phyloP scores from a whole-genome alignment of 1,284 basidiomycete species.

The Rhodotorula sp. region DNA sequence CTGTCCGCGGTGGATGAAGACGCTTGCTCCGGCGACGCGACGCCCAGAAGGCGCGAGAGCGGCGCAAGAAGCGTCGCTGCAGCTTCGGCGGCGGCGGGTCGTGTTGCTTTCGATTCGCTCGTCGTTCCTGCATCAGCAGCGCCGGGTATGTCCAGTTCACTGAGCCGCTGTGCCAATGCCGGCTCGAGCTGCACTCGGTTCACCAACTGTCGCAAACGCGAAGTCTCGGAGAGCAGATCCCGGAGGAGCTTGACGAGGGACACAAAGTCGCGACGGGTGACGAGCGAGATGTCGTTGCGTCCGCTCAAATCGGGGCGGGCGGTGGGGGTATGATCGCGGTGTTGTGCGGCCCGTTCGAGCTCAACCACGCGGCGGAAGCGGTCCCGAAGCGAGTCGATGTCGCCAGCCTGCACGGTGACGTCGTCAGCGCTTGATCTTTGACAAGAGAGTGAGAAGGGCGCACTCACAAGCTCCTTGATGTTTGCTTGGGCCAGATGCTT shows the following conservation, averaged over 20 bases:
- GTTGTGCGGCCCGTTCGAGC: slow-evolving; percentile 54
- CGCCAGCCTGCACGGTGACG: slow-evolving; percentile 50
- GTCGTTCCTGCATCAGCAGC: slow-evolving; percentile 54
- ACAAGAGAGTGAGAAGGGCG: neutral
- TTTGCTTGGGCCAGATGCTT: slow-evolving; percentile 83
- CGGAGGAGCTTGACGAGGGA: slow-evolving; percentile 79
- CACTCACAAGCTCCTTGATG: slow-evolving; percentile 65
- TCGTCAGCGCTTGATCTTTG: neutral
- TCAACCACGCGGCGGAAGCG: slow-evolving; percentile 65
- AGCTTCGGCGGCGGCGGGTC: neutral
- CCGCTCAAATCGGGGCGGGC: neutral
- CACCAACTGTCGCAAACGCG: slow-evolving; percentile 73
- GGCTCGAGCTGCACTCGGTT: slow-evolving; percentile 93
- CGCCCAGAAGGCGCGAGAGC: slow-evolving; percentile 67
- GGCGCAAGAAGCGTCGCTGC: slow-evolving; percentile 58
- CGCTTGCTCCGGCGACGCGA: neutral
- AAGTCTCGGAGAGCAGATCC: slow-evolving; percentile 80
- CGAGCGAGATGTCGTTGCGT: slow-evolving; percentile 54
- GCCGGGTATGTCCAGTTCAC: slow-evolving; percentile 54
- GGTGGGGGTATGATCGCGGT: slow-evolving; percentile 36
- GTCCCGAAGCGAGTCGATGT: slow-evolving; percentile 67
- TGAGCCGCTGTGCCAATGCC: slow-evolving; percentile 66
- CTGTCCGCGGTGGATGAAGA: neutral
- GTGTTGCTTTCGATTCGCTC: slow-evolving; percentile 48
- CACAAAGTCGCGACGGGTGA: slow-evolving; percentile 79